These are phyloP conservation scores for Naganishia randhawae DNA, from an alignment of 768 basidiomycete genomes.

Conservation along the genomic window DNA sequence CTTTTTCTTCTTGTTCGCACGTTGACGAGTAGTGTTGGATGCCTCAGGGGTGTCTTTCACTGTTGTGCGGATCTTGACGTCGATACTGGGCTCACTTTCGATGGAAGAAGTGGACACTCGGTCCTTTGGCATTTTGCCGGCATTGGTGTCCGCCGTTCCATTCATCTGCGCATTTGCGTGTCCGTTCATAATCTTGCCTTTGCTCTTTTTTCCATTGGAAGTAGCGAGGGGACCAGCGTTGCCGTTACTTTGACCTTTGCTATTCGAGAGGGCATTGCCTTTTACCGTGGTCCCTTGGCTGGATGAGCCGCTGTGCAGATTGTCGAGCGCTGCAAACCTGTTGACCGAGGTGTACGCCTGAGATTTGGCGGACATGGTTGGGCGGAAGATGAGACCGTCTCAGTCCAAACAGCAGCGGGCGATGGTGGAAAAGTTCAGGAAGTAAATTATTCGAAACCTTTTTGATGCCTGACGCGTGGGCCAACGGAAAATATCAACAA, in stretches of 20 bases:
- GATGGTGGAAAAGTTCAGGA: background rate
- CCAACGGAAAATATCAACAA: background rate
- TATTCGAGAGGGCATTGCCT: background rate
- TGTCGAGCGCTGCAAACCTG: slow-evolving; percentile 17
- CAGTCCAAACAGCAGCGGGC: background rate
- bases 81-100: slow-evolving; percentile 12
- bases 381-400: background rate
- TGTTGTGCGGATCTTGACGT: background rate
- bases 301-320: background rate
- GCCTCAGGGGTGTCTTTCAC: background rate
- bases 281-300: background rate
- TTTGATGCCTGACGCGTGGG: background rate
- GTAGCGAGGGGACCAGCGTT: background rate
- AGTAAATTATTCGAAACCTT: background rate
- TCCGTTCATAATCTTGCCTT: background rate
- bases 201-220: background rate
- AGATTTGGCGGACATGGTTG: background rate
- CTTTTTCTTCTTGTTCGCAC: background rate
- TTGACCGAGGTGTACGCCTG: slow-evolving; percentile 12
- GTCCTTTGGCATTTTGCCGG: slow-evolving; percentile 7
- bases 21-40: slow-evolving; percentile 8
- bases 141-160: slow-evolving; percentile 4
- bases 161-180: background rate
- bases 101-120: background rate
- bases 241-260: slow-evolving; percentile 3